Conservation (phyloP, 768 basidiomycete species). For the Pleurotus giganteus region DNA sequence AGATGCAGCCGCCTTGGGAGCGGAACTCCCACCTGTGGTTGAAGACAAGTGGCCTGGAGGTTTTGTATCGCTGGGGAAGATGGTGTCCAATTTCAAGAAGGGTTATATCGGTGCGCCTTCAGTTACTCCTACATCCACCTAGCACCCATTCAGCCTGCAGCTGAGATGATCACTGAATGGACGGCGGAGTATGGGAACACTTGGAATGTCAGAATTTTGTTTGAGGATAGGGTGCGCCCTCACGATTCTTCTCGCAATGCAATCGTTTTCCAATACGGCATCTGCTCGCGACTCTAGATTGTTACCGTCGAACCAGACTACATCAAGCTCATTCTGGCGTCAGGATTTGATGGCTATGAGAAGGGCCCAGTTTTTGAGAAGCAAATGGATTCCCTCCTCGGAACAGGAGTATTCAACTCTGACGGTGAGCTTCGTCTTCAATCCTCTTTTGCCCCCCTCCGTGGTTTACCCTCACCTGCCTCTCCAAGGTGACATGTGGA, state of each 20-base stretch:
- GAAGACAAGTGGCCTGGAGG: slow-evolving; percentile 9
- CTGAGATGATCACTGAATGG: slow-evolving; percentile 38
- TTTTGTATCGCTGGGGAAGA: not conserved
- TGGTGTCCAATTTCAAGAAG: slow-evolving; percentile 14
- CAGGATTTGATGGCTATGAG: slow-evolving; percentile 40
- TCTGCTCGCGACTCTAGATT: slow-evolving; percentile 33
- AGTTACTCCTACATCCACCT: not conserved
- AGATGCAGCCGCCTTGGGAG: slow-evolving; percentile 8
- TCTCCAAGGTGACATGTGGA: slow-evolving; percentile 53
- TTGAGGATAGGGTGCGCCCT: slow-evolving; percentile 32
- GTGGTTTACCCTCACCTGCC: not conserved
- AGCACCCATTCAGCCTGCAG: slow-evolving; percentile 26
- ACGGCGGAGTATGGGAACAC: slow-evolving; percentile 27
- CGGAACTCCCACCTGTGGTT: slow-evolving; percentile 2
- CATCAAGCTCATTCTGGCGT: slow-evolving; percentile 46
- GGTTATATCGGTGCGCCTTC: slow-evolving; percentile 26
- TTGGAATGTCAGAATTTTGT: slow-evolving; percentile 31
- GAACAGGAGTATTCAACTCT: slow-evolving; percentile 59
- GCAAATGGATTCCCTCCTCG: slow-evolving; percentile 34
- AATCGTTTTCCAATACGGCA: no score
- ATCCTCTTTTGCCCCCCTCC: not conserved
- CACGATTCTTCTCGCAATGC: not conserved
- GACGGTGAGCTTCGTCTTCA: slow-evolving; percentile 34
- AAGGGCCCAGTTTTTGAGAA: slow-evolving; percentile 26
- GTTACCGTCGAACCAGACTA: slow-evolving; percentile 48